Percentiles rank a stretch among this genome's conserved stretches.
phyloP scores from a whole-genome alignment of 2,329 filamentous ascomycete species.

The Cladophialophora chaetospira region DNA sequence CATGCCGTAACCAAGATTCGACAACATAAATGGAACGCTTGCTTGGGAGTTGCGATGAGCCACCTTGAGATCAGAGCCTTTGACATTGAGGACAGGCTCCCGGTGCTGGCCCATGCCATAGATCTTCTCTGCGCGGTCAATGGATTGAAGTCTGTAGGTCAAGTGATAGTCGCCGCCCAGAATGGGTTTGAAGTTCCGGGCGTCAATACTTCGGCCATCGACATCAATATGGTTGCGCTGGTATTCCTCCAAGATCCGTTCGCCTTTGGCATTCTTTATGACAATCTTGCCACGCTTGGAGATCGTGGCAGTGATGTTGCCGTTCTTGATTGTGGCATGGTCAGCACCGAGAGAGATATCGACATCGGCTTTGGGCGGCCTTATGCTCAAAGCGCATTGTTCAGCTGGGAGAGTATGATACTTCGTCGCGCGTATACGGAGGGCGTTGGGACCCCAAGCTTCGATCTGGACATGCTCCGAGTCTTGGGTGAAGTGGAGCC shows the following conservation, averaged over 20 bases:
- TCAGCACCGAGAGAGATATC: conserved; percentile 17
- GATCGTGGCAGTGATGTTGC: conserved; percentile 52
- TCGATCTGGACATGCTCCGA: conserved; percentile 44
- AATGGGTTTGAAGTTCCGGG: conserved; percentile 60
- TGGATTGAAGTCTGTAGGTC: conserved; percentile 60
- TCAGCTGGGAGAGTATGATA: conserved; percentile 40
- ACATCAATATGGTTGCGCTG: conserved; percentile 54
- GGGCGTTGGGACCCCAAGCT: conserved; percentile 43
- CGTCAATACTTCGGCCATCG: conserved; percentile 61
- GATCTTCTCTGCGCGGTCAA: conserved; percentile 59
- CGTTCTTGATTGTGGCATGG: conserved; percentile 41
- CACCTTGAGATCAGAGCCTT: conserved; percentile 64
- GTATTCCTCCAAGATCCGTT: conserved; percentile 56
- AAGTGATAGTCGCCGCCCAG: conserved; percentile 58
- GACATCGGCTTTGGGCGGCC: conserved; percentile 7
- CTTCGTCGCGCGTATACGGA: conserved; percentile 43
- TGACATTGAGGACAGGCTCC: conserved; percentile 64
- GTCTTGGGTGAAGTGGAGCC: conserved; percentile 42
- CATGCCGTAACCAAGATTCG: conserved; percentile 62
- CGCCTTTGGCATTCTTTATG: conserved; percentile 47
- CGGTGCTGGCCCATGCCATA: conserved; percentile 72
- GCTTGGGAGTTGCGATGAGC: conserved; percentile 69
- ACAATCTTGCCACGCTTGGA: conserved; percentile 54
- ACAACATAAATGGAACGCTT: conserved; percentile 64
- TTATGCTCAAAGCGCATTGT: conserved; percentile 40